Conservation (phyloP, 345 rosid species). For the Camelina neglecta region DNA sequence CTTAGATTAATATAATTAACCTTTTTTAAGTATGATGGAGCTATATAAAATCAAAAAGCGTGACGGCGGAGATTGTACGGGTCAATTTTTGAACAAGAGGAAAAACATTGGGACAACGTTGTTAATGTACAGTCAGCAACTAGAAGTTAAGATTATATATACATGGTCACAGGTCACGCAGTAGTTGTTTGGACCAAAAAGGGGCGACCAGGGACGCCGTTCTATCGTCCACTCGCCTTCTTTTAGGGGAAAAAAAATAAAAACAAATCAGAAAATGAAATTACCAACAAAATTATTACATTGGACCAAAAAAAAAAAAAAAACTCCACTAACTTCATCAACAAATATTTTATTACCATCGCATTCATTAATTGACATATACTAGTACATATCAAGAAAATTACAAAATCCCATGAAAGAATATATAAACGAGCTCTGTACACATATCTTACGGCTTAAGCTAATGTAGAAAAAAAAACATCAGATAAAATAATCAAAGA, state of each 20-base stretch:
- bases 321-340: background rate
- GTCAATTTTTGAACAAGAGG: background rate
- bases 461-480: background rate
- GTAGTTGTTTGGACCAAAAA: constrained; percentile 2
- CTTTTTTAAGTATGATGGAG: no score
- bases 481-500: constrained; percentile 6
- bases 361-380: background rate
- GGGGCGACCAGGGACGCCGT: background rate
- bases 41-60: background rate
- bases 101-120: background rate
- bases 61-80: background rate
- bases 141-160: no score
- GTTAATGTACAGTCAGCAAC: no score
- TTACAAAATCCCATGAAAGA: background rate
- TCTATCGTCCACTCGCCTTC: constrained; percentile 5
- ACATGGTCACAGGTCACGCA: background rate
- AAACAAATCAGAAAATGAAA: background rate
- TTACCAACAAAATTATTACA: background rate
- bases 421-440: background rate
- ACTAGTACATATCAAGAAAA: background rate
- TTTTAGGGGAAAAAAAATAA: background rate
- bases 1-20: no score
- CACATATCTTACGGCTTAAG: background rate
- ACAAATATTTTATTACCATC: background rate
- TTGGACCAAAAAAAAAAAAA: background rate